Evolutionary conservation across 495 filamentous ascomycete genomes (phyloP), one percentile per base, ranked within the genome.

Genomic region (Lepraria neglecta): DNA sequence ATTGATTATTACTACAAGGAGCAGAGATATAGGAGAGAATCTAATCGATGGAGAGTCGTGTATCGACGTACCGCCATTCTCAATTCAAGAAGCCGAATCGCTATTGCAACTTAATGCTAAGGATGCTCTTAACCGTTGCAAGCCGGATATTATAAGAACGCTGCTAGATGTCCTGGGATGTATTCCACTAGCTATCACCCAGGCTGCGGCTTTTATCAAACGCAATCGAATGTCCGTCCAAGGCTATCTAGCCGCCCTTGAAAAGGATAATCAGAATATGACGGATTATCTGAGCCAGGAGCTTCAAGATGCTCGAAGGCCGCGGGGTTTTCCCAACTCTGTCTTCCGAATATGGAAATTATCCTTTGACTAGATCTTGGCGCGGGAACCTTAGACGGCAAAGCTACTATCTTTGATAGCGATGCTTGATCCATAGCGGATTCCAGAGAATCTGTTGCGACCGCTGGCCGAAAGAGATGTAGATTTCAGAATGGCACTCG

Each of bases 311-410:
- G 17, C 4, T 40, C 31, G 52, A 6, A 55, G 17, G 17, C 33
- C 31, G 31, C 31, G n/a, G 10, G 52, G n/a, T 21, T 55, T 55
- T 14, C 31, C 17, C 14, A 55, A 55, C 7, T 55, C 52, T 0
- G 33, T 55, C 52, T 55, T 55, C 19, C 52, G 19, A 40, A 55
- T 17, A 11, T 55, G 33, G 17, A 55, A 40, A 15, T 30, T 56
- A 28, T 56, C 38, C 38, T 56, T 56, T 44, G 6, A 56, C 2
- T 2, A 24, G 24, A 2, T 24, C 24, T 2, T 1, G 24, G 24
- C 24, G 2, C 24, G 2, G 24, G 21, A 56, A 3, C 54, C 54
- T n/a, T 10, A 56, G 27, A 44, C 21, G 0, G 21, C 12, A 3
- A 21, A 56, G 40, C 40, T 56, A 2, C 19, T 56, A 24, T 56